phyloP scores from a whole-genome alignment of 164 flowering plant species.

The Magnolia kwangsiensis region DNA sequence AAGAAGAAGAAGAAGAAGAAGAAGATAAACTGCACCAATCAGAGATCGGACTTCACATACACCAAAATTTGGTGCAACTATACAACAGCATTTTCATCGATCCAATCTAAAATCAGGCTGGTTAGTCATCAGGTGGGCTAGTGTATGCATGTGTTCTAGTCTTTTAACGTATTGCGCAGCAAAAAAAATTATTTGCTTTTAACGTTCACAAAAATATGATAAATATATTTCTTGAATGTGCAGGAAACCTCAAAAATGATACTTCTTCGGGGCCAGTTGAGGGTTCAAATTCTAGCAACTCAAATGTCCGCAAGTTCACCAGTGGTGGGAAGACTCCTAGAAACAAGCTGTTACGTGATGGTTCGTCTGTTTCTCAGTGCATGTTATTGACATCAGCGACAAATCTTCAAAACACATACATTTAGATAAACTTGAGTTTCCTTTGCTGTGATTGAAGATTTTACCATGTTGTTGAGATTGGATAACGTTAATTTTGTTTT shows the following conservation, averaged over 20 bases:
- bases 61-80: not conserved
- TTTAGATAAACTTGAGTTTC: not conserved
- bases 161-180: too few relatives aligned
- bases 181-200: too few relatives aligned
- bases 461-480: not conserved
- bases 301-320: constrained; percentile 16
- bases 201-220: not conserved
- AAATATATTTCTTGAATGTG: constrained; percentile 11
- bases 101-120: not conserved
- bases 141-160: too few relatives aligned
- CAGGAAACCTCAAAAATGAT: constrained; percentile 28
- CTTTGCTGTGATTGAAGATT: not conserved
- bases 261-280: constrained; percentile 15
- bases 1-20: too few relatives aligned
- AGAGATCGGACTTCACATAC: not conserved
- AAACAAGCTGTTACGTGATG: constrained; percentile 50
- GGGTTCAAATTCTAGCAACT: constrained; percentile 21
- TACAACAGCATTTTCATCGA: not conserved
- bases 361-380: constrained; percentile 24
- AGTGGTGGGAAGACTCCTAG: constrained; percentile 15
- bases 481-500: not conserved
- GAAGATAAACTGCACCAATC: not conserved
- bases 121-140: too few relatives aligned
- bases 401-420: not conserved
- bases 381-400: not conserved